Conservation (phyloP, 257 asterid species). For the Fraxinus excelsior region DNA sequence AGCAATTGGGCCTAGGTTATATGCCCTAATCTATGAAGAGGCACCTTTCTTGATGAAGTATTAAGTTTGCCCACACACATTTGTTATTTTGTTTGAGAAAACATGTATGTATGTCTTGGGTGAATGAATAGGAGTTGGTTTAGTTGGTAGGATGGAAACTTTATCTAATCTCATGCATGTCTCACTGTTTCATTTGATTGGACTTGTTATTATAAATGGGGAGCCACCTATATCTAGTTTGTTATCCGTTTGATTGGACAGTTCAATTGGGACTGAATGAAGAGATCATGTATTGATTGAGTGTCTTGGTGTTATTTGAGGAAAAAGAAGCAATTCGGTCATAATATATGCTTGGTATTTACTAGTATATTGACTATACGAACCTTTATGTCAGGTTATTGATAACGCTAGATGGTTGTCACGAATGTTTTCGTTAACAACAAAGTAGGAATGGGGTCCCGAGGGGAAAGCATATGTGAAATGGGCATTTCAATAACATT, state of each 20-base stretch:
- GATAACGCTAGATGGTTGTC: not conserved
- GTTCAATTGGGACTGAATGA: not conserved
- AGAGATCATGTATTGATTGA: not conserved
- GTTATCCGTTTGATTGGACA: not conserved
- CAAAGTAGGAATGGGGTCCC: not conserved
- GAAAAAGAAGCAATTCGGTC: no score
- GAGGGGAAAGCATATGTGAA: not conserved
- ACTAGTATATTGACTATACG: no score
- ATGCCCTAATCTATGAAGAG: not conserved
- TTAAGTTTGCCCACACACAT: not conserved
- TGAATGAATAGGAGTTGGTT: conserved; percentile 6
- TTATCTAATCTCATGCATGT: not conserved
- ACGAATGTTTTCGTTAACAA: not conserved
- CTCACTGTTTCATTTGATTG: not conserved
- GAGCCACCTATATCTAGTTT: not conserved
- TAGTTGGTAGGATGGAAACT: not conserved
- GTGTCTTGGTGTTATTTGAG: not conserved
- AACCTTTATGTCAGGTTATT: no score
- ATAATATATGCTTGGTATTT: no score
- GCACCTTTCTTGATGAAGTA: not conserved
- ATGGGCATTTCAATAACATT: not conserved
- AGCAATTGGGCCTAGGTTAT: not conserved
- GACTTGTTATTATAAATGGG: not conserved
- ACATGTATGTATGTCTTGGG: not conserved
- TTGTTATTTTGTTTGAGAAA: not conserved